Base-by-base conservation (phyloP, 495 filamentous ascomycete species). In the Trichoderma gamsii region DNA sequence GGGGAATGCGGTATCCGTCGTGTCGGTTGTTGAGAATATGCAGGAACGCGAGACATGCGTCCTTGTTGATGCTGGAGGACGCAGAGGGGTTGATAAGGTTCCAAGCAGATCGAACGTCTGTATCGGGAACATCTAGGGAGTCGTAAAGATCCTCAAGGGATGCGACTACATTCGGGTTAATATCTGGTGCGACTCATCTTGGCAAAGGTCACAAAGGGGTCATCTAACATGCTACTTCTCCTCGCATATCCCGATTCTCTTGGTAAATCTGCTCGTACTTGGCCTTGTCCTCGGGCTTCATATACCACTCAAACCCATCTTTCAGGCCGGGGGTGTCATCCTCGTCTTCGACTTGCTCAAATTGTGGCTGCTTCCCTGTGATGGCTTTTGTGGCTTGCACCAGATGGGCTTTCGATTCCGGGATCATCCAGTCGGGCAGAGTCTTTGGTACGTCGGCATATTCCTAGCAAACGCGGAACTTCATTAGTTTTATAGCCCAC, bases 281-380 rank as follows among this genome's bases (percentile, higher is more conserved):
- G 66, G 87, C 73, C 79, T 92, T 94, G 76, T 98, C 93, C 51
- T 82, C 78, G 1, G 95, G 95, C 69, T 86, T 90, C 93, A 99
- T 98, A 79, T 99, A 99, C 95, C 95, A 99, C 77, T 99, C 95
- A 78, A 99, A 99, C 1, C 93, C 93, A 79, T 97, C 91, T 75
- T 95, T 96, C 66, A 99, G 79, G 7, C 95, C 92, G 5, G 86
- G 86, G 25, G 85, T 86, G 74, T 93, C 92, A 70, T 92, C 89
- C 69, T 93, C 90, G 68, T 88, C 84, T 61, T 87, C 81, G 70
- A 92, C 84, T 68, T 86, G 85, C 78, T 97, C 92, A 78, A 97
- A 97, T 69, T 89, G 85, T 43, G 88, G 84, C 67, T 88, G 89
- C 51, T 87, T 84, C 66, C 86, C 87, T 49, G 87, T 90, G 67